Base-by-base conservation (phyloP, 108 stramenopile genomes). In the Nitzschia putrida region DNA sequence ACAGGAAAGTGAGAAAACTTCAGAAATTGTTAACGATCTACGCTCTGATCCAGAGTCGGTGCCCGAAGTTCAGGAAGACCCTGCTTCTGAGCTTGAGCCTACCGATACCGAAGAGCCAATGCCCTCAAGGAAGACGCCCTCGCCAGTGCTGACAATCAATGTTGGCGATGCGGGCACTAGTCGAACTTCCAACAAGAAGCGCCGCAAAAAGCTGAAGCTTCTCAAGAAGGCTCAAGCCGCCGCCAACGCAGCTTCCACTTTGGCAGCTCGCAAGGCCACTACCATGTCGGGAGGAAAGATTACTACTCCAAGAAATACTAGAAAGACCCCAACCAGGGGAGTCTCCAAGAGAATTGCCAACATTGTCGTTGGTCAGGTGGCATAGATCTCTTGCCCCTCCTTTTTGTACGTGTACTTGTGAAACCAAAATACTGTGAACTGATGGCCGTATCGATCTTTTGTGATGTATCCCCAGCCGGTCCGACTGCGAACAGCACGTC, bases 151-250 rank as follows among this genome's bases (percentile, higher is more conserved):
- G 20, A 18, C 39, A 18, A 38, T 45, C 42, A 68, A 23, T 25
- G 43, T 23, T 34, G 29, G 29, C 4, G 29, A 34, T 34, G 61
- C 44, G 8, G 18, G 34, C 13, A 37, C 40, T 13, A 82, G 88
- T 64, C 81, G 86, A 16, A 59, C 77, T 44, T 88, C 84, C 12
- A 88, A 88, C 83, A 88, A 88, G 61, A 88, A 88, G 72, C 61
- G 80, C 13, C 65, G 84, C 39, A 88, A 83, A 73, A 41, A 71
- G 81, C 63, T 88, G 22, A 90, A 88, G 61, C 81, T 72, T 66
- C 49, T 87, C 81, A 90, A 88, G 65, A 90, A 90, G 66, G 85
- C 83, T 22, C 80, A 83, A 7, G 87, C 83, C 2, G 85, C 86
- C 0, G 63, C 70, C 3, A 80, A 71, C 12, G 84, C 84, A 14